Conservation (phyloP, 352 stramenopile genomes). For the Proteromonas lacertae region DNA sequence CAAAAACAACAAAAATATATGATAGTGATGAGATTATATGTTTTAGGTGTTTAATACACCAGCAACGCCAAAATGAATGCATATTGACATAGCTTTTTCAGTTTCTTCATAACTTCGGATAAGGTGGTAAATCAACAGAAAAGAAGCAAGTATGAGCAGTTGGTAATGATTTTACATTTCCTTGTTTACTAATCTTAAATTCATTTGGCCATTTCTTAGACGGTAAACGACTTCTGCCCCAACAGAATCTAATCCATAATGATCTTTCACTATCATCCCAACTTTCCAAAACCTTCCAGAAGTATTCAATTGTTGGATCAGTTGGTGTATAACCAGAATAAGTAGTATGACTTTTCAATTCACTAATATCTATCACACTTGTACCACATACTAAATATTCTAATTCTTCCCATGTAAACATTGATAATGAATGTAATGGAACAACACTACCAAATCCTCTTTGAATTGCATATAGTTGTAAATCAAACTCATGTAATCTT, state of each 20-base stretch:
- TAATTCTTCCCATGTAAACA: slow-evolving; percentile 23
- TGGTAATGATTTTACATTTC: slow-evolving; percentile 29
- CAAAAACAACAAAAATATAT: too few relatives aligned
- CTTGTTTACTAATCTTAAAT: slow-evolving; percentile 20
- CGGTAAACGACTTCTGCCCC: slow-evolving; percentile 44
- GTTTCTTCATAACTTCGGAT: slow-evolving; percentile 52
- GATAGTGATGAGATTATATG: too few relatives aligned
- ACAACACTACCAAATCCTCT: slow-evolving; percentile 13
- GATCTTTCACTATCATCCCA: slow-evolving; percentile 7
- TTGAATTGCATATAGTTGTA: slow-evolving; percentile 10
- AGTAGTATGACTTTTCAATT: slow-evolving; percentile 16
- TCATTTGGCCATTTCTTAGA: slow-evolving; percentile 23
- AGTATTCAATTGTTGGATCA: slow-evolving; percentile 19
- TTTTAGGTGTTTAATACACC: slow-evolving; percentile 13
- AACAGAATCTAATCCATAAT: slow-evolving; percentile 42
- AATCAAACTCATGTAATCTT: slow-evolving; percentile 20
- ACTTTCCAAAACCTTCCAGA: slow-evolving; percentile 17
- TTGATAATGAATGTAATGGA: slow-evolving; percentile 13
- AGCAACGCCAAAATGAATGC: slow-evolving; percentile 61
- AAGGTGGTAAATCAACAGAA: slow-evolving; percentile 57
- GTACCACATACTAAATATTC: slow-evolving; percentile 21
- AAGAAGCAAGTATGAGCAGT: too few relatives aligned
- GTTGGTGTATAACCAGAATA: slow-evolving; percentile 10
- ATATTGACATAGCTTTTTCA: slow-evolving; percentile 47
- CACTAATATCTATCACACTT: slow-evolving; percentile 18